Evolutionary conservation across 495 filamentous ascomycete species (phyloP), one percentile per base, ranked within the genome.

Genomic region (Aspergillus saccharolyticus): DNA sequence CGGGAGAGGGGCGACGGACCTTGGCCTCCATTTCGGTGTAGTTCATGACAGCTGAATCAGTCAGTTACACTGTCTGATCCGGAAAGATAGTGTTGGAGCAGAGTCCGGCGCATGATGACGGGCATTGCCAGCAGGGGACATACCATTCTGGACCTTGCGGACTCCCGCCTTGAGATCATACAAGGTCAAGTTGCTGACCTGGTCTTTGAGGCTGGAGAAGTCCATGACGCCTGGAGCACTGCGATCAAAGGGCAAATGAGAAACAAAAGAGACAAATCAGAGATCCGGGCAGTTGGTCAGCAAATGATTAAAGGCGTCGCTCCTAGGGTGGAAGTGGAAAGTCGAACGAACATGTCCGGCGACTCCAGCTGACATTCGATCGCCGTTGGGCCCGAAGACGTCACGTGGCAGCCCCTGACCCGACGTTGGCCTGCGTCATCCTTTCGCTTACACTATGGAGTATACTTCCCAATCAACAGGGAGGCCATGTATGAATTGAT

Each of bases 11-110:
- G 46, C 46, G 50, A 78, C 77, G 61, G 60, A 94, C 91, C 89
- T 97, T 99, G 54, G 91, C 78, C 75, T 99, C 94, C 93, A 97
- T 97, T 70, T 97, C 94, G n/a, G 94, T 98, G 72, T 93, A 97
- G 74, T 97, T 98, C 94, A 97, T 97, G 43, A 98, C 93, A 60
- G 91, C 93, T 97, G 66, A 54, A 61, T 20, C 18, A 57, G 65
- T 61, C 49, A 61, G 47, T 39, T 20, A 39, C 30, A 6, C 16
- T 44, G n/a, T 42, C 63, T 44, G 48, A 48, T 53, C 15, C 51
- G 30, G 63, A 6, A 20, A 20, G 7, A 57, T 0, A 20, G 12
- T n/a, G 22, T 25, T 54, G 9, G 4, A 28, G 25, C 25, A 44
- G 21, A 17, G 14, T 21, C 12, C 24, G 12, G 21, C 20, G 42